Conservation (phyloP, 2,329 filamentous ascomycete genomes). For the Elsinoe perseae region DNA sequence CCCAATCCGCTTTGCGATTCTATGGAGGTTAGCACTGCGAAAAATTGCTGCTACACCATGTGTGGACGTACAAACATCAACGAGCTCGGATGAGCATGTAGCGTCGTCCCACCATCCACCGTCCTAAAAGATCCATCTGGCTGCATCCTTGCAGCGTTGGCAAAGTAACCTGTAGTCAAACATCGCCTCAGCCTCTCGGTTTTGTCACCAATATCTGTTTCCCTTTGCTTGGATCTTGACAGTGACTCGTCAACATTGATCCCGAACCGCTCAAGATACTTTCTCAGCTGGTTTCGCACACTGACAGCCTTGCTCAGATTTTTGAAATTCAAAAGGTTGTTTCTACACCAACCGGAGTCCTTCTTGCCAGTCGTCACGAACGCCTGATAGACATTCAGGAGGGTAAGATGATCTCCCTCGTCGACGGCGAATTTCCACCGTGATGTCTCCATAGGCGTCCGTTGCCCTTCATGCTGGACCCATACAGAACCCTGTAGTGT, state of each 20-base stretch:
- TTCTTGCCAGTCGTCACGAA: constrained; percentile 79
- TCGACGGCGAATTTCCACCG: constrained; percentile 79
- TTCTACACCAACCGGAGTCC: constrained; percentile 76
- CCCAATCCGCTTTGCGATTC: constrained; percentile 93
- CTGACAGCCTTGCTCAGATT: constrained; percentile 73
- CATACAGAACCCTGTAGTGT: constrained; percentile 76
- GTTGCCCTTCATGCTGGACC: constrained; percentile 71
- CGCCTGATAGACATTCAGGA: constrained; percentile 86
- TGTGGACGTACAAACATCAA: constrained; percentile 65
- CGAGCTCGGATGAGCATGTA: constrained; percentile 85
- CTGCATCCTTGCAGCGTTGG: constrained; percentile 89
- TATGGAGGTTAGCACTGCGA: constrained; percentile 22
- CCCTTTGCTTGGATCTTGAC: constrained; percentile 28
- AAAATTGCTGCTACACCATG: neutral
- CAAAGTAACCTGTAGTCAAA: constrained; percentile 83
- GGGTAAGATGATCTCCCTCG: constrained; percentile 87
- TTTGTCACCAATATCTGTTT: constrained; percentile 41
- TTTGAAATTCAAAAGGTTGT: constrained; percentile 82
- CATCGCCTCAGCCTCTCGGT: constrained; percentile 74
- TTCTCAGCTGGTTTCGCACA: constrained; percentile 75
- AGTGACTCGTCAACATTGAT: constrained; percentile 60
- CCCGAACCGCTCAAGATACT: constrained; percentile 79
- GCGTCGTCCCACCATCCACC: constrained; percentile 66
- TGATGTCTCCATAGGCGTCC: constrained; percentile 64
- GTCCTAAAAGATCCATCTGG: constrained; percentile 83